A percentile compares a stretch with the other conserved stretches of the same genome.
Evolutionary conservation across 31 red algal genomes (phyloP).

Genomic region (Endocladia muricata): DNA sequence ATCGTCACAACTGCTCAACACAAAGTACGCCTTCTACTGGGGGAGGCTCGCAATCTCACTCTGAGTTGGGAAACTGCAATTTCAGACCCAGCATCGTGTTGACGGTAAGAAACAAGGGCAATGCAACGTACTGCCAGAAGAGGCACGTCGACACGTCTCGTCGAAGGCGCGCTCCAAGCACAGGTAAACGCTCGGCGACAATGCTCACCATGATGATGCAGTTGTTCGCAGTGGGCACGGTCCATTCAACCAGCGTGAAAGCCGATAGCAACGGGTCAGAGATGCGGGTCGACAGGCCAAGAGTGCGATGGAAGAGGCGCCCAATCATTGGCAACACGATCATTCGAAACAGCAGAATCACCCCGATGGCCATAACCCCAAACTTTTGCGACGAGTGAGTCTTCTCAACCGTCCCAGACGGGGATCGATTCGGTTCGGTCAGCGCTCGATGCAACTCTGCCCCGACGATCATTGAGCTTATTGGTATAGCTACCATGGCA

Average conservation of each 20-base stretch:
- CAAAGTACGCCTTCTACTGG: no score
- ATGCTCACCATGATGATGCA: constrained; percentile 25
- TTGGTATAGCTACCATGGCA: constrained; percentile 9
- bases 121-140: constrained; percentile 12
- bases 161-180: constrained; percentile 5
- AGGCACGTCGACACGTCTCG: constrained; percentile 19
- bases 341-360: constrained; percentile 10
- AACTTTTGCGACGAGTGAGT: constrained; percentile 12
- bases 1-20: no score
- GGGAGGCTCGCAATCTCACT: no score
- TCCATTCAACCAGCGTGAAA: constrained; percentile 30
- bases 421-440: not conserved
- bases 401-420: not conserved
- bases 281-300: not conserved
- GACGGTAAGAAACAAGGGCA: constrained; percentile 27
- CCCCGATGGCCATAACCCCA: not conserved
- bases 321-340: constrained; percentile 15
- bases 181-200: not conserved
- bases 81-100: constrained; percentile 34
- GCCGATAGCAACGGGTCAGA: constrained; percentile 5
- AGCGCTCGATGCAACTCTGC: constrained; percentile 15
- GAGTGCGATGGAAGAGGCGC: not conserved
- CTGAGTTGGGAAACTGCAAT: constrained; percentile 30
- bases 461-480: constrained; percentile 26
- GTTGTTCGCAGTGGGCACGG: constrained; percentile 40